Conservation (phyloP, 1,139 yeast species). For the Sugiyamaella novakii region DNA sequence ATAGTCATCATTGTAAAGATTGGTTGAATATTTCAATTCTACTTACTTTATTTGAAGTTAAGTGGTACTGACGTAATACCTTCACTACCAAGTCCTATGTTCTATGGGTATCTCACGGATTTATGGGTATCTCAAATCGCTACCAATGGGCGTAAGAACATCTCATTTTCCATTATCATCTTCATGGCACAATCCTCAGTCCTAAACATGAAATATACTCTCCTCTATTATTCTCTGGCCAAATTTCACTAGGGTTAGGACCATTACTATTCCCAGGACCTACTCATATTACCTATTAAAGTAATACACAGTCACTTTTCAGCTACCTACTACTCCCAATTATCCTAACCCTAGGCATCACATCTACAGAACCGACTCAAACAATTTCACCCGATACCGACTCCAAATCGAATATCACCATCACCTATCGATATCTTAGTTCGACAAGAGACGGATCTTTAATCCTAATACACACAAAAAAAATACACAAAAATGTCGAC, state of each 20-base stretch:
- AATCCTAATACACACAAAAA: slow-evolving; percentile 19
- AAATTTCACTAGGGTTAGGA: neutral
- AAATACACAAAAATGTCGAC: slow-evolving; percentile 53
- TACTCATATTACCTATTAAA: slow-evolving; percentile 4
- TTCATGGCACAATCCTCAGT: too few relatives aligned
- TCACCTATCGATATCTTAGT: slow-evolving; percentile 16
- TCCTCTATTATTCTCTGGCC: too few relatives aligned
- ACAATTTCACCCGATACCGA: slow-evolving; percentile 17
- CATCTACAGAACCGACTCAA: slow-evolving; percentile 7
- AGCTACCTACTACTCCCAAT: slow-evolving; percentile 2
- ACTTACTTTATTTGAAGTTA: neutral
- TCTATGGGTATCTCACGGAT: too few relatives aligned
- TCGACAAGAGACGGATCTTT: slow-evolving; percentile 18
- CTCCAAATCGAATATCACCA: slow-evolving; percentile 18
- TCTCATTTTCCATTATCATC: too few relatives aligned
- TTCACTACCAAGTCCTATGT: too few relatives aligned
- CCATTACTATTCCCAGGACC: neutral
- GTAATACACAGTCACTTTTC: slow-evolving; percentile 11
- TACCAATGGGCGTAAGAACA: too few relatives aligned
- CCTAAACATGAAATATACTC: too few relatives aligned
- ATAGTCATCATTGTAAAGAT: slow-evolving; percentile 40
- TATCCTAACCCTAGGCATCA: neutral
- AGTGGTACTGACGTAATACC: neutral
- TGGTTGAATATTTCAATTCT: neutral
- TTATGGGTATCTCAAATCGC: too few relatives aligned